Percentiles rank a stretch among this genome's conserved stretches.
Conservation (phyloP, 768 basidiomycete species). For the Boletus insuetus region DNA sequence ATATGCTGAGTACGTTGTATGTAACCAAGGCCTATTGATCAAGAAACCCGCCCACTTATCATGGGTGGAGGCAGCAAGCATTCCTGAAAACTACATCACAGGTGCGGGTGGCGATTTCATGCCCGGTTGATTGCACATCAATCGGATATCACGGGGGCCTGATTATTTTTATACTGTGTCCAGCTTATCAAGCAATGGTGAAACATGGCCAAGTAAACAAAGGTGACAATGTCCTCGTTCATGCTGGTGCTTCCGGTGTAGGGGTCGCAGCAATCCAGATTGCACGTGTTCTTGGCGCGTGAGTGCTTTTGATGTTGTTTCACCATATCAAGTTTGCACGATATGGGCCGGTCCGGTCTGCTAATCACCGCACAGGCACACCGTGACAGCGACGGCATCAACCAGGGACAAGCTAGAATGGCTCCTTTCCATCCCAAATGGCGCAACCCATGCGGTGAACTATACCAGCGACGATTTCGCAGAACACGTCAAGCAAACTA, state of each 20-base stretch:
- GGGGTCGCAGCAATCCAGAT: conserved; percentile 87
- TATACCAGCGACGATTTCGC: conserved; percentile 86
- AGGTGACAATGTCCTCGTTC: conserved; percentile 78
- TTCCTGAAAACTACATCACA: conserved; percentile 88
- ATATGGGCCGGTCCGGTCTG: neutral
- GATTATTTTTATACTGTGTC: conserved; percentile 2
- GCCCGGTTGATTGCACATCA: conserved; percentile 1
- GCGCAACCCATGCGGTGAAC: conserved; percentile 75
- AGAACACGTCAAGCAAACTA: conserved; percentile 66
- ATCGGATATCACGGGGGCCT: conserved; percentile 2
- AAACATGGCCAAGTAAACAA: conserved; percentile 65
- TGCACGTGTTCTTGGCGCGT: conserved; percentile 73
- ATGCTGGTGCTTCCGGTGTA: conserved; percentile 90
- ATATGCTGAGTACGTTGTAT: conserved; percentile 83
- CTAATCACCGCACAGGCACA: conserved; percentile 40
- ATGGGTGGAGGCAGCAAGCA: conserved; percentile 82
- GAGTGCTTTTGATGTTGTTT: conserved; percentile 31
- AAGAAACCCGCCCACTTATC: conserved; percentile 71
- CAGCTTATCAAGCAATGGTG: conserved; percentile 64
- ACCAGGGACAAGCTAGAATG: conserved; percentile 78
- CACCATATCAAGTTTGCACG: neutral
- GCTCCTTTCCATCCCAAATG: conserved; percentile 62
- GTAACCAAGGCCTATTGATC: conserved; percentile 63
- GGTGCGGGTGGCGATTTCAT: conserved; percentile 43
- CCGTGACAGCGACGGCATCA: conserved; percentile 85